Evolutionary conservation across 2,329 filamentous ascomycete genomes (phyloP), one percentile per base, ranked within the genome.

Genomic region (Trichoderma gracile): DNA sequence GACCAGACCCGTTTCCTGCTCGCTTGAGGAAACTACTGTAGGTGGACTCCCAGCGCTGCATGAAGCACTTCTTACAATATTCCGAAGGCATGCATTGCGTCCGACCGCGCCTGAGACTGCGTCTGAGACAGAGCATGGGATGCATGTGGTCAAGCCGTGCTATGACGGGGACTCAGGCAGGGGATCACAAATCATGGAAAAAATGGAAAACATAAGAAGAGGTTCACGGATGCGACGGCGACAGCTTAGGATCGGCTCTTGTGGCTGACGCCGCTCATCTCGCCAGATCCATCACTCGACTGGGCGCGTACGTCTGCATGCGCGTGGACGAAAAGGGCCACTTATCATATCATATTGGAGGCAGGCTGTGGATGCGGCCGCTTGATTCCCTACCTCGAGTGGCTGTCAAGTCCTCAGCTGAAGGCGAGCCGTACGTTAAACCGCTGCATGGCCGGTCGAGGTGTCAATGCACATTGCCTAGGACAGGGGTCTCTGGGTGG

Each of bases 381-480:
- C 57, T 23, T 50, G 46, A 21, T 45, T 61, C 25, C 47, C n/a
- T 23, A 12, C 19, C 12, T 52, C 19, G 25, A 43, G 57, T 45
- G 40, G 50, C 59, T 55, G 59, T 25, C 40, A 49, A 19, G 52
- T 43, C 38, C 47, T 43, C 57, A 61, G 57, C 57, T 61, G 57
- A 52, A 52, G 38, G 19, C 38, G 43, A 52, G 38, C 57, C 42
- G n/a, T 30, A 42, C 57, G 42, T n/a, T 30, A 50, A 50, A 49
- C 57, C 47, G 38, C 47, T 17, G 33, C 21, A n/a, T 19, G n/a
- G 30, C 6, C 6, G 50, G 50, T 27, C 42, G 23, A 40, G 33
- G 45, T 56, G 43, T 49, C 50, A 63, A 49, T 63, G 60, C 47
- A 30, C 33, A 17, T 42, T 30, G 19, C 21, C 43, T 30, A n/a